These are phyloP conservation scores for Cardamine chenopodiifolia DNA, from an alignment of 345 rosid species.

Conservation along the genomic window DNA sequence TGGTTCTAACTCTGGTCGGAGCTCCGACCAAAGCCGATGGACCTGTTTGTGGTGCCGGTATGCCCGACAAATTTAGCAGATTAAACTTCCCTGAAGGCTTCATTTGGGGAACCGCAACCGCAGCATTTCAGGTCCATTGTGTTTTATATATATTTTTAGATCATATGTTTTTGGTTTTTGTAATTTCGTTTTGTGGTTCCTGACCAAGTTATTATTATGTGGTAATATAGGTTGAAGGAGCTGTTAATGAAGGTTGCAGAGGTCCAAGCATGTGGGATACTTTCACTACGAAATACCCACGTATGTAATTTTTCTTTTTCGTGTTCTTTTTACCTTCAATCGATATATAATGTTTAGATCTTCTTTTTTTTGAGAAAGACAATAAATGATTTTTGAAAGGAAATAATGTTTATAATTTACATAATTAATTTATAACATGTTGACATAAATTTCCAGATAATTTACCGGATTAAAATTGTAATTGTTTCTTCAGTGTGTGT, in stretches of 20 bases:
- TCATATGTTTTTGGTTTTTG: neutral
- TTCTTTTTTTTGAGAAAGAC: too few species aligned
- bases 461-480: neutral
- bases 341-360: neutral
- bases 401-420: neutral
- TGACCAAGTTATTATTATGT: neutral
- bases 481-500: too few species aligned
- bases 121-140: constrained; percentile 39
- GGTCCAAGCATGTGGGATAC: constrained; percentile 48
- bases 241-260: constrained; percentile 41
- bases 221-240: constrained; percentile 38
- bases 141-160: neutral
- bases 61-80: constrained; percentile 26
- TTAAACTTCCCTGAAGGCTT: constrained; percentile 41
- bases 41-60: constrained; percentile 34
- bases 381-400: neutral
- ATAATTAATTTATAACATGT: neutral
- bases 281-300: constrained; percentile 28
- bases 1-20: constrained; percentile 31
- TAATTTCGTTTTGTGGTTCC: neutral
- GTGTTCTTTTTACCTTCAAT: neutral
- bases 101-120: constrained; percentile 42
- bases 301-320: neutral
- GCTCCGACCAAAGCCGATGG: constrained; percentile 35
- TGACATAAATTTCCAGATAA: neutral